Conservation (phyloP, 2,329 filamentous ascomycete genomes). For the Sporothrix inflata region DNA sequence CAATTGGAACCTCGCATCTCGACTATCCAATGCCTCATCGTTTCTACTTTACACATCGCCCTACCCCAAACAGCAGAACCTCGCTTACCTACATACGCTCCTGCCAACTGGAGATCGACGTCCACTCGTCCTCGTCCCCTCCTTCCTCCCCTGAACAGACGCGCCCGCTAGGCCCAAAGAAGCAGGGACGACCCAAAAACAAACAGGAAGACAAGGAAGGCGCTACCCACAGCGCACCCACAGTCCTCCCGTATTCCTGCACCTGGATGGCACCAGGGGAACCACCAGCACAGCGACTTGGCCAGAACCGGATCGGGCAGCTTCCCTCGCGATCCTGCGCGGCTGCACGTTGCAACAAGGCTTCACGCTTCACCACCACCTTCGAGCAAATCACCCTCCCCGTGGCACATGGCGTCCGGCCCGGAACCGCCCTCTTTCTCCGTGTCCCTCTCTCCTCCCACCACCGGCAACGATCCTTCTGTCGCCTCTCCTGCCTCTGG, state of each 20-base stretch:
- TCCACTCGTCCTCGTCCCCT: not conserved
- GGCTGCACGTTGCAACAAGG: constrained; percentile 9
- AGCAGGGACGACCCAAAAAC: constrained; percentile 17
- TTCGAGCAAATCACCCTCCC: not conserved
- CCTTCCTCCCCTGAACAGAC: constrained; percentile 12
- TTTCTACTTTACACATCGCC: not conserved
- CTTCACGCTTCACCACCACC: constrained; percentile 2
- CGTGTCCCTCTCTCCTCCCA: constrained; percentile 17
- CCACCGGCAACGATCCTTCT: not conserved
- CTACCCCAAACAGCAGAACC: not conserved
- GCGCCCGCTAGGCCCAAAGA: constrained; percentile 27
- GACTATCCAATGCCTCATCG: not conserved
- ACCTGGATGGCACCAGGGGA: constrained; percentile 12
- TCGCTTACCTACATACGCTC: constrained; percentile 21
- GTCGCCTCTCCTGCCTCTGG: not conserved
- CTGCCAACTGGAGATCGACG: not conserved
- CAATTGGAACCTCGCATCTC: not conserved
- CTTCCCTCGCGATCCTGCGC: not conserved
- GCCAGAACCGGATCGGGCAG: not conserved
- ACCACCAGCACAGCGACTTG: not conserved
- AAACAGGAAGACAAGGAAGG: not conserved
- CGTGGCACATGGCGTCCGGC: constrained; percentile 30
- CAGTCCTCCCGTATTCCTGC: not conserved
- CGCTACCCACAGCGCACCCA: not conserved
- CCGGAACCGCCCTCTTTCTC: constrained; percentile 24